Base-by-base conservation (phyloP, 192 early-diverging fungal genomes). In the Spinellus fusiger region DNA sequence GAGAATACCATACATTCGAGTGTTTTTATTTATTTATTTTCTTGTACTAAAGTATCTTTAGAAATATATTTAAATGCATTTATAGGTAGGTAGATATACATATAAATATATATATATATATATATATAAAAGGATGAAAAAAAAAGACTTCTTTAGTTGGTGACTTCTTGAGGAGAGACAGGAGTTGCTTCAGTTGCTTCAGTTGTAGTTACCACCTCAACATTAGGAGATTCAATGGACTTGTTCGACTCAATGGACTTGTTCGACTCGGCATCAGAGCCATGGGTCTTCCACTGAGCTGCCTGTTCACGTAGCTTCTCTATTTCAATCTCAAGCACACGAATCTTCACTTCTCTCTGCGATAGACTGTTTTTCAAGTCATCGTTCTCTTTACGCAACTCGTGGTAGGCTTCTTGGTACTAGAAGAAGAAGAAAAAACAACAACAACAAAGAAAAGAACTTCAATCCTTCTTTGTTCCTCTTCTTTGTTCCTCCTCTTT, bases 311-410 rank as follows among this genome's bases (percentile, higher is more conserved):
- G 65, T 20, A 81, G 46, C 26, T 78, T 73, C 64, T 84, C 89
- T 46, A 93, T 27, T 63, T 93, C 89, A 29, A 84, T 80, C 69
- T 93, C 89, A 57, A 93, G 69, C 33, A 89, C 80, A 35, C 89
- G 80, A 62, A 95, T 93, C 60, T 88, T 82, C 44, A 82, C 76
- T 51, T 93, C 90, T 49, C 79, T 79, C 56, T 84, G 78, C 18
- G 83, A 75, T 18, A 93, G 52, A 54, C 81, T 75, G 65, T 82
- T 79, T 75, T 91, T 92, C 48, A 94, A 73, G 55, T 93, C 87
- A 26, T 90, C 89, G 63, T 91, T 93, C 66, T 93, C 90, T 49
- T 91, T 88, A 32, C 78, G 79, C 26, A 93, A 54, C 32, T 80
- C 59, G 26, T 89, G 79, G 61, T 91, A 90, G 6, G 83, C 85